Evolutionary conservation across 176 grass and related monocot genomes (phyloP).

Genomic region (Musa troglodytarum): DNA sequence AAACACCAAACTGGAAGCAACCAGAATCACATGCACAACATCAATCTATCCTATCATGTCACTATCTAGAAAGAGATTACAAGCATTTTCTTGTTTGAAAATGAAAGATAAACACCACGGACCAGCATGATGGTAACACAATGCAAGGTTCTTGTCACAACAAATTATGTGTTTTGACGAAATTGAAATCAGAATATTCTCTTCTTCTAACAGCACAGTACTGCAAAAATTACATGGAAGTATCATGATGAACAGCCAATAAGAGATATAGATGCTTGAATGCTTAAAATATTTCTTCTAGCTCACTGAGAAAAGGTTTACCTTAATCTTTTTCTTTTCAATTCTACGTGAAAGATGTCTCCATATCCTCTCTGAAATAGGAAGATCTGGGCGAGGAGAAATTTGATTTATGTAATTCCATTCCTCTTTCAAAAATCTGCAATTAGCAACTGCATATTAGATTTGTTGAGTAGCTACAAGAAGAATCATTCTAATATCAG

Average conservation of each 20-base stretch:
- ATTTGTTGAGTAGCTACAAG: background rate
- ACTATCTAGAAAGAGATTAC: no score
- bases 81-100: no score
- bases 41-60: no score
- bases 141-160: no score
- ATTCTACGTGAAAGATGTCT: constrained; percentile 30
- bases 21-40: no score
- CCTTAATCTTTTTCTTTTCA: constrained; percentile 23
- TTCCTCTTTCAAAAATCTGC: constrained; percentile 47
- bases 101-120: no score
- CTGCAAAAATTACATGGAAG: background rate
- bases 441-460: background rate
- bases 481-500: background rate
- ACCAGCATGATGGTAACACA: no score
- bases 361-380: constrained; percentile 46
- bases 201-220: no score
- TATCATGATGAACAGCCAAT: constrained; percentile 5
- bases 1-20: no score
- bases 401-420: constrained; percentile 40
- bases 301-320: constrained; percentile 19
- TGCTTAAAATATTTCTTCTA: constrained; percentile 8
- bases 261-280: background rate
- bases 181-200: no score
- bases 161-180: no score
- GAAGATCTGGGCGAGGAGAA: constrained; percentile 29